Evolutionary conservation across 495 filamentous ascomycete genomes (phyloP).

Genomic region (Cercophora newfieldiana): DNA sequence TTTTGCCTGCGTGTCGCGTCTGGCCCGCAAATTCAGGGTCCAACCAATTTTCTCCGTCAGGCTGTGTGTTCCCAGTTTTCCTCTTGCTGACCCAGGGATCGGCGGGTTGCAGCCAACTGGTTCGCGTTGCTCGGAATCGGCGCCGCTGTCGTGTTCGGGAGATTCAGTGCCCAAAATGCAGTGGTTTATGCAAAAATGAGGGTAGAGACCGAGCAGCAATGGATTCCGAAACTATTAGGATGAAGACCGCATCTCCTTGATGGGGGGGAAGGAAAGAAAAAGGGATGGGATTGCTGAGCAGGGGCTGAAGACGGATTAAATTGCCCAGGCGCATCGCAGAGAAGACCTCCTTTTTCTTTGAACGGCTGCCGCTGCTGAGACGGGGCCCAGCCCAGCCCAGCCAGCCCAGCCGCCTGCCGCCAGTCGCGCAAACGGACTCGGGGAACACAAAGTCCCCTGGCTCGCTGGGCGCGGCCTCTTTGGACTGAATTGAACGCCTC

Average conservation of each 20-base stretch:
- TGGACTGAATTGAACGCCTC: neutral
- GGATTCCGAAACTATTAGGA: neutral
- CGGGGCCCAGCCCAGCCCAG: constrained; percentile 12
- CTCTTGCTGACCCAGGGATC: constrained; percentile 5
- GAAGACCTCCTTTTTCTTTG: constrained; percentile 13
- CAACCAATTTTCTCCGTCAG: constrained; percentile 1
- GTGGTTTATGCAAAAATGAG: neutral
- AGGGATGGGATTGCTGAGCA: neutral
- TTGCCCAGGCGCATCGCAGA: constrained; percentile 9
- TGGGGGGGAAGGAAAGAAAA: neutral
- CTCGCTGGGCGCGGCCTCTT: neutral
- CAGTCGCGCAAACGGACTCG: neutral
- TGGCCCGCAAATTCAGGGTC: neutral
- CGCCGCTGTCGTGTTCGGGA: neutral
- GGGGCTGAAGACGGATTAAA: neutral
- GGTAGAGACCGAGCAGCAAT: neutral
- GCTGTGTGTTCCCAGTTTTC: constrained; percentile 2
- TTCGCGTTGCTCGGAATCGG: neutral
- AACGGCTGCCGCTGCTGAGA: neutral
- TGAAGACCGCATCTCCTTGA: neutral
- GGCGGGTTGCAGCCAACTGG: constrained; percentile 13
- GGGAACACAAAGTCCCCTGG: neutral
- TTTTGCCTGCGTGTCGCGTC: neutral
- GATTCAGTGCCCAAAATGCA: neutral
- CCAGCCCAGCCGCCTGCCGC: constrained; percentile 1